Conservation (phyloP, 1,284 basidiomycete genomes). For the Gastroboletus turbinatus region DNA sequence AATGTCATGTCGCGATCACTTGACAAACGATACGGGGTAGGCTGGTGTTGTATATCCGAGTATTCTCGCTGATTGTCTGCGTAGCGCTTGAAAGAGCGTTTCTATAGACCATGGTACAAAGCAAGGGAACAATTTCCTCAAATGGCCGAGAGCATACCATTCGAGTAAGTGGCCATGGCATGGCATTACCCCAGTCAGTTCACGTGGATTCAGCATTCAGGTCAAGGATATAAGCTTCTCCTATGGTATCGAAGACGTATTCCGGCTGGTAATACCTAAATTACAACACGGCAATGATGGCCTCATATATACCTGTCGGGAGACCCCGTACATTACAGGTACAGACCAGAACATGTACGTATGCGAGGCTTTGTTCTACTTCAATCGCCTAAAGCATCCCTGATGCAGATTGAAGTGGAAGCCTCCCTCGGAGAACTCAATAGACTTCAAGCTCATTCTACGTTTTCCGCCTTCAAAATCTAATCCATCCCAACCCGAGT, state of each 20-base stretch:
- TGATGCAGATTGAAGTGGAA: constrained; percentile 94
- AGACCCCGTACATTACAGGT: constrained; percentile 82
- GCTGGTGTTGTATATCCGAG: constrained; percentile 26
- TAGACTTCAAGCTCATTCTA: constrained; percentile 94
- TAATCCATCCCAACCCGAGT: constrained; percentile 69
- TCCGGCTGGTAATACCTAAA: constrained; percentile 81
- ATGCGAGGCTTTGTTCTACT: constrained; percentile 54
- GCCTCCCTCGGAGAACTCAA: constrained; percentile 95
- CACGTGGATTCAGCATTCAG: constrained; percentile 56
- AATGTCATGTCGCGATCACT: constrained; percentile 85
- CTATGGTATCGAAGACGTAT: constrained; percentile 86
- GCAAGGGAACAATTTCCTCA: constrained; percentile 70
- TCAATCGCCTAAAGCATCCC: background rate
- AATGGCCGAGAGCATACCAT: constrained; percentile 69
- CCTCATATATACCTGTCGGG: constrained; percentile 93
- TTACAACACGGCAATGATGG: constrained; percentile 95
- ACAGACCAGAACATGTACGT: constrained; percentile 89
- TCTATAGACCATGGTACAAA: constrained; percentile 78
- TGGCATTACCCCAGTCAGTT: constrained; percentile 5
- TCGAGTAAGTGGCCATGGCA: constrained; percentile 62
- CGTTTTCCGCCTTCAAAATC: constrained; percentile 77
- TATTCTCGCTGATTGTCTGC: constrained; percentile 13
- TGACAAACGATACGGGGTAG: constrained; percentile 88
- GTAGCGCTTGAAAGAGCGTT: constrained; percentile 82
- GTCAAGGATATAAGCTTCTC: constrained; percentile 90